Base-by-base conservation (phyloP, 1,284 basidiomycete species). In the Phellopilus nigrolimitatus region DNA sequence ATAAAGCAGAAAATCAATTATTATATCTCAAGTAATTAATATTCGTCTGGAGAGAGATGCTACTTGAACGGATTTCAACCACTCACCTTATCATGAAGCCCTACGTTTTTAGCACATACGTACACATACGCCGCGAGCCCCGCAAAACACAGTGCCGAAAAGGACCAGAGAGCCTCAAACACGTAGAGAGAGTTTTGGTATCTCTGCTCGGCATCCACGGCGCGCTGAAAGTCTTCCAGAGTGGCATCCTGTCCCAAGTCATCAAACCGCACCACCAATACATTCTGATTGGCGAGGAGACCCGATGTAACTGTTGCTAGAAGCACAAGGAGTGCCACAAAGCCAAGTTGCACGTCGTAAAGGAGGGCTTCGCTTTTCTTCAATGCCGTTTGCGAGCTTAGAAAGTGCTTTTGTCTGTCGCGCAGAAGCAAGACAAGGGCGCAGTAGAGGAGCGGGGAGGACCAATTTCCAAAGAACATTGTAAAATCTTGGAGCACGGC, bases 391-490 rank as follows among this genome's bases (percentile, higher is more conserved):
- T 21, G 39, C 12, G 24, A 22, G 39, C 6, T 40, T n/a, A n/a
- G n/a, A n/a, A n/a, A n/a, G 39, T 12, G 13, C 39, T 22, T 40
- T 12, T 24, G 39, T 21, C 39, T 40, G 19, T 40, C 39, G 39
- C 21, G 19, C 15, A 40, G 24, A 9, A 40, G 9, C 13, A 40
- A 21, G 13, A 22, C 39, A 22, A 40, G 39, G 5, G 39, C 39
- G 24, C 44, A 33, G 34, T 44, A 51, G 7, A 51, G 49, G 6
- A 51, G 27, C 4, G 42, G 41, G 22, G 41, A 51, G 10, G 49
- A 51, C 49, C 49, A 51, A 15, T 51, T 45, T 8, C 30, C 33
- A 24, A 50, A 51, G 34, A 51, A 51, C 10, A 38, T 34, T 21
- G 30, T 34, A 13, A 31, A 36, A 2, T 31, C 25, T 25, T 31